Percentiles rank a stretch among this genome's conserved stretches.
These are phyloP conservation scores for Papiliotrema laurentii DNA, from an alignment of 1,284 basidiomycete genomes.

Conservation along the genomic window DNA sequence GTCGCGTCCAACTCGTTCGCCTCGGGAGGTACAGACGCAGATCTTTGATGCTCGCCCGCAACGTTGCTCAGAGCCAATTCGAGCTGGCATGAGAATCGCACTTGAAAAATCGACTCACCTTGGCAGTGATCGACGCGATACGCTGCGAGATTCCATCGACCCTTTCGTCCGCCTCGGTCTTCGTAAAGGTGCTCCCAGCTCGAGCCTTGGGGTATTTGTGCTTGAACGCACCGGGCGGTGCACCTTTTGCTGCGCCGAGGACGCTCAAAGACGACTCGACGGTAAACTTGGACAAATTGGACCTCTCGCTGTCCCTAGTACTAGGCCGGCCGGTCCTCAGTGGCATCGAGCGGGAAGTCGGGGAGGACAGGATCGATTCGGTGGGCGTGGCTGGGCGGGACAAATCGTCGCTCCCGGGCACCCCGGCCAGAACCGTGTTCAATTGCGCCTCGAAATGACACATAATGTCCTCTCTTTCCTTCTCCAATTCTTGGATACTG, in stretches of 20 bases:
- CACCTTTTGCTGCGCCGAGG: constrained; percentile 12
- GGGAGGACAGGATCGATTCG: constrained; percentile 1
- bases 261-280: constrained; percentile 19
- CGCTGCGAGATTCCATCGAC: constrained; percentile 20
- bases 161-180: constrained; percentile 6
- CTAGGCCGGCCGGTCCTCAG: constrained; percentile 8
- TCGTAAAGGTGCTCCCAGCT: neutral
- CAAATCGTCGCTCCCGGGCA: constrained; percentile 7
- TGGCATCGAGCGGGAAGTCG: constrained; percentile 2
- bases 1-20: neutral
- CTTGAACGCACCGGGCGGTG: neutral
- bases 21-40: neutral
- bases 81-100: constrained; percentile 9
- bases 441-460: constrained; percentile 43
- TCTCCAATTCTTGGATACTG: constrained; percentile 45
- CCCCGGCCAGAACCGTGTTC: constrained; percentile 30
- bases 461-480: constrained; percentile 46
- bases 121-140: constrained; percentile 27
- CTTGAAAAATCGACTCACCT: constrained; percentile 16
- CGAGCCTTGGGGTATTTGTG: neutral
- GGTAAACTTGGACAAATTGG: constrained; percentile 17
- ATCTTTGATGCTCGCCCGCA: neutral
- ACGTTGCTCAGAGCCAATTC: constrained; percentile 17
- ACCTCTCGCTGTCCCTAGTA: constrained; percentile 15
- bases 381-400: constrained; percentile 6